Evolutionary conservation across 1,284 basidiomycete genomes (phyloP).

Genomic region (Leccinum subspadiceum): DNA sequence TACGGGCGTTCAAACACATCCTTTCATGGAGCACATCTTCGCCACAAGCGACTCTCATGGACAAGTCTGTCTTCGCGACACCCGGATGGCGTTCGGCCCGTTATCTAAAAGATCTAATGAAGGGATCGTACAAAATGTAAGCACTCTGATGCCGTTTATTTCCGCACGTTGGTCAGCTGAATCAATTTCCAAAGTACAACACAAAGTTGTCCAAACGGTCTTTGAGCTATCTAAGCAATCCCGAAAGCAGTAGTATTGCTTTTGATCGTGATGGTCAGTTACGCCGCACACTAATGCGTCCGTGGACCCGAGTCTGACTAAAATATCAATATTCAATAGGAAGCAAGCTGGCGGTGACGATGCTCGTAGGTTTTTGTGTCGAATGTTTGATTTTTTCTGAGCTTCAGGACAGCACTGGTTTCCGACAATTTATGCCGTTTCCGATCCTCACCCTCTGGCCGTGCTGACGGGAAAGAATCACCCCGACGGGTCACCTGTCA

Average conservation of each 20-base stretch:
- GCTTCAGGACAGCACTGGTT: constrained; percentile 49
- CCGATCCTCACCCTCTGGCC: constrained; percentile 66
- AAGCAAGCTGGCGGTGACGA: constrained; percentile 56
- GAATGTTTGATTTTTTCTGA: constrained; percentile 2
- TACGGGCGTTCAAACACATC: constrained; percentile 64
- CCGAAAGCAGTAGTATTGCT: constrained; percentile 62
- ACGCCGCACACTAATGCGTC: constrained; percentile 8
- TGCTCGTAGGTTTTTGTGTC: constrained; percentile 47
- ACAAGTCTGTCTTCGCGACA: constrained; percentile 63
- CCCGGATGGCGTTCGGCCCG: constrained; percentile 73
- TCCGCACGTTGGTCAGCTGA: constrained; percentile 14
- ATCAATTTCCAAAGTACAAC: constrained; percentile 48
- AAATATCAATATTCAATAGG: constrained; percentile 39
- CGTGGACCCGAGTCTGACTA: constrained; percentile 3
- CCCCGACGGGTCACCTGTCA: constrained; percentile 50
- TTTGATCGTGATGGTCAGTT: constrained; percentile 63
- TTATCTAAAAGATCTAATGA: constrained; percentile 39
- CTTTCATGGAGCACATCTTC: constrained; percentile 62
- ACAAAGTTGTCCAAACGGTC: constrained; percentile 55
- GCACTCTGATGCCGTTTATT: constrained; percentile 13
- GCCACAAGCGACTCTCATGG: constrained; percentile 59
- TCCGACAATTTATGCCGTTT: constrained; percentile 67
- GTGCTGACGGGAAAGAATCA: constrained; percentile 55
- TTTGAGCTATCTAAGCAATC: constrained; percentile 43
- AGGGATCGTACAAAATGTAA: constrained; percentile 56